These are phyloP conservation scores for Neonectria faginata DNA, from an alignment of 2,329 filamentous ascomycete species.

Conservation along the genomic window DNA sequence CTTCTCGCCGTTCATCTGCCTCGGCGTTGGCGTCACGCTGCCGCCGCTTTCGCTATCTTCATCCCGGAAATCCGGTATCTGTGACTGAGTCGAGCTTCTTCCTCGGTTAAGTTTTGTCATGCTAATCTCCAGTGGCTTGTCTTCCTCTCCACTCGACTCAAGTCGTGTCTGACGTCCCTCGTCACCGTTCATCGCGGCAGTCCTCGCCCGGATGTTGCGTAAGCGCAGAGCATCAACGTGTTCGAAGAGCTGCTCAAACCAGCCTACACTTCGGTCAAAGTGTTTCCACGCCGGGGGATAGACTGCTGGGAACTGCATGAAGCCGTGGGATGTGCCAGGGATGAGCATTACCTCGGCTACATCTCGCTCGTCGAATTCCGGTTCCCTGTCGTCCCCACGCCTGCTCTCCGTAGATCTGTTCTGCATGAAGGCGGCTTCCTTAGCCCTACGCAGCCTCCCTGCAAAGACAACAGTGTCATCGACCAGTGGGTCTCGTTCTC, in stretches of 20 bases:
- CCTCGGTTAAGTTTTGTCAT: slow-evolving; percentile 63
- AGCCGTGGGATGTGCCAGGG: slow-evolving; percentile 91
- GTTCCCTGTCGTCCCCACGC: slow-evolving; percentile 35
- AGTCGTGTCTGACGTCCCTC: slow-evolving; percentile 51
- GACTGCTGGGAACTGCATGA: slow-evolving; percentile 88
- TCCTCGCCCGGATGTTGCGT: slow-evolving; percentile 38
- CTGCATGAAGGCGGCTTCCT: slow-evolving; percentile 59
- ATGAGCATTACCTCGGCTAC: slow-evolving; percentile 81
- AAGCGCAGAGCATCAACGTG: slow-evolving; percentile 58
- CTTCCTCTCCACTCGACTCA: slow-evolving; percentile 82
- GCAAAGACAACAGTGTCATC: slow-evolving; percentile 98
- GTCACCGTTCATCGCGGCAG: slow-evolving; percentile 37
- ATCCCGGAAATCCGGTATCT: slow-evolving; percentile 31
- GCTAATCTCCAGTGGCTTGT: slow-evolving; percentile 84
- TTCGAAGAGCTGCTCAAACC: slow-evolving; percentile 84
- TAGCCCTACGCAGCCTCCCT: slow-evolving; percentile 85
- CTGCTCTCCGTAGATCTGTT: slow-evolving; percentile 24
- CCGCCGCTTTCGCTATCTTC: slow-evolving; percentile 36
- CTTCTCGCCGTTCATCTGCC: slow-evolving; percentile 43
- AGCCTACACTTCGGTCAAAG: slow-evolving; percentile 80
- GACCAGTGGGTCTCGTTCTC: slow-evolving; percentile 93
- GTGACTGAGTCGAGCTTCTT: slow-evolving; percentile 44
- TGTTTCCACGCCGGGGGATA: slow-evolving; percentile 93
- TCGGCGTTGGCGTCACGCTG: slow-evolving; percentile 28
- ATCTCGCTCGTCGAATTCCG: slow-evolving; percentile 56